phyloP scores from a whole-genome alignment of 2,329 filamentous ascomycete species.

The Colletotrichum acutatum region DNA sequence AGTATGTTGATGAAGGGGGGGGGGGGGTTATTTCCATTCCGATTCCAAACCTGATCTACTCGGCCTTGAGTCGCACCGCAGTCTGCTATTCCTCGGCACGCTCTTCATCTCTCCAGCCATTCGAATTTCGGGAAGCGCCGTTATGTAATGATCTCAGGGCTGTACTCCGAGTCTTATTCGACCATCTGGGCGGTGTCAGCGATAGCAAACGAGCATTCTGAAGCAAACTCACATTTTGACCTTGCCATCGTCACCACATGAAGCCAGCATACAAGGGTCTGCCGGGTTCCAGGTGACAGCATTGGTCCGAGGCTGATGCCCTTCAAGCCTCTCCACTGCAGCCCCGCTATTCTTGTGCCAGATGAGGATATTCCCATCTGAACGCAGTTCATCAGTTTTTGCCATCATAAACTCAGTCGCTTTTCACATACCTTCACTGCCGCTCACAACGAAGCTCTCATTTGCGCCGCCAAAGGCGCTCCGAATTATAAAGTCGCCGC shows the following conservation, averaged over 20 bases:
- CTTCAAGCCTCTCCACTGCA: conserved; percentile 79
- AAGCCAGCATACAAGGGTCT: conserved; percentile 86
- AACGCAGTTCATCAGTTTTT: not conserved
- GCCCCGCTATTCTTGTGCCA: conserved; percentile 89
- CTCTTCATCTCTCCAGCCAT: conserved; percentile 26
- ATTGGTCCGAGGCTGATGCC: conserved; percentile 83
- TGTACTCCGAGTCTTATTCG: conserved; percentile 38
- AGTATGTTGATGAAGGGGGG: conserved; percentile 18
- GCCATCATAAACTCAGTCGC: not conserved
- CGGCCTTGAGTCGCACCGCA: not conserved
- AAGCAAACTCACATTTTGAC: conserved; percentile 80
- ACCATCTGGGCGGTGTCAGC: conserved; percentile 38
- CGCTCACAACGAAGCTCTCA: conserved; percentile 91
- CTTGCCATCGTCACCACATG: conserved; percentile 86
- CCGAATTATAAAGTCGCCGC: conserved; percentile 82
- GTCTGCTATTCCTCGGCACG: conserved; percentile 10
- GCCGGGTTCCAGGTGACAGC: conserved; percentile 89
- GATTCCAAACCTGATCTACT: conserved; percentile 7
- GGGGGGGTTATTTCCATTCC: conserved; percentile 18
- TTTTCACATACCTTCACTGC: conserved; percentile 79
- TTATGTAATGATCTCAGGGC: conserved; percentile 38
- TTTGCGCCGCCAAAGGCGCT: conserved; percentile 88
- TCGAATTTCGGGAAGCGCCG: conserved; percentile 22
- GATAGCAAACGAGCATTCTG: not conserved
- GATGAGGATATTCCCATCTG: conserved; percentile 79